Conservation (phyloP, 805 yeast genomes). For the Lachancea thermotolerans region DNA sequence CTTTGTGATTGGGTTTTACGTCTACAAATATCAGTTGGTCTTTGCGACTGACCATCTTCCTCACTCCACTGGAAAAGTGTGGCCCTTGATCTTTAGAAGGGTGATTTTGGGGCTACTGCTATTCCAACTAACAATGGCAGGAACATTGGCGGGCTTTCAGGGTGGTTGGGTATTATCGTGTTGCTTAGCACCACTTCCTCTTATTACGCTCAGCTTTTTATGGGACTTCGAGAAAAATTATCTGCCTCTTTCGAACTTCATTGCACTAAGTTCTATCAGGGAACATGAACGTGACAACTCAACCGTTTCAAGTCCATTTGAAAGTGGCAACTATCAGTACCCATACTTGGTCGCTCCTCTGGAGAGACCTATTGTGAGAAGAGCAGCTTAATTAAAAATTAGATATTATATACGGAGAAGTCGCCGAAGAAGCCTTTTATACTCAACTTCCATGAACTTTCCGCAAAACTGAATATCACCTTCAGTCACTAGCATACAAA, state of each 20-base stretch:
- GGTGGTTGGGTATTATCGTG: slow-evolving; percentile 72
- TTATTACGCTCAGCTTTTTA: slow-evolving; percentile 54
- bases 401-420: too few species aligned
- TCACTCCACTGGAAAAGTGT: slow-evolving; percentile 92
- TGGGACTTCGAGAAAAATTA: slow-evolving; percentile 81
- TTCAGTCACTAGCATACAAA: slow-evolving; percentile 18
- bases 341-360: slow-evolving; percentile 63
- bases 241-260: slow-evolving; percentile 73
- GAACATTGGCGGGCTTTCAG: slow-evolving; percentile 71
- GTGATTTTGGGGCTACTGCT: slow-evolving; percentile 72
- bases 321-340: slow-evolving; percentile 57
- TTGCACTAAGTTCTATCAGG: slow-evolving; percentile 77
- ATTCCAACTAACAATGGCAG: slow-evolving; percentile 90
- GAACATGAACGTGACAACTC: slow-evolving; percentile 34
- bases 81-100: slow-evolving; percentile 86
- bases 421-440: too few species aligned
- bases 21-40: slow-evolving; percentile 82
- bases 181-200: slow-evolving; percentile 68
- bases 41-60: slow-evolving; percentile 93
- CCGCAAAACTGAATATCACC: slow-evolving; percentile 5
- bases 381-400: not conserved
- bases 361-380: slow-evolving; percentile 73
- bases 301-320: slow-evolving; percentile 16
- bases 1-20: slow-evolving; percentile 78
- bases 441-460: slow-evolving; percentile 4